These are phyloP conservation scores for Fusarium mundagurra DNA, from an alignment of 2,329 filamentous ascomycete species.

Conservation along the genomic window DNA sequence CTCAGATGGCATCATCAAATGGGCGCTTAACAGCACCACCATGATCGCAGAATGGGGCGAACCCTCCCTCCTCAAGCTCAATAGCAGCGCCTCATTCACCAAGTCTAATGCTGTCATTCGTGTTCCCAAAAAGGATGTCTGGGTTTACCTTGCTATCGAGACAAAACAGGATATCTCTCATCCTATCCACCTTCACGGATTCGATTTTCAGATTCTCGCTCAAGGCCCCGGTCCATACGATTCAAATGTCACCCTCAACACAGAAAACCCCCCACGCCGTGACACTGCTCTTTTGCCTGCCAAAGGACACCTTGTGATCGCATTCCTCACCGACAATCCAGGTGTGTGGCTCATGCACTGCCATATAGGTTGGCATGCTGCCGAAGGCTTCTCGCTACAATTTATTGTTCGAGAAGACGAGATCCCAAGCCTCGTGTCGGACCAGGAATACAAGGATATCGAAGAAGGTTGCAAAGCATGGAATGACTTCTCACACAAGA, in stretches of 20 bases:
- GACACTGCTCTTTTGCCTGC: constrained; percentile 61
- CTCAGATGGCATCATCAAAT: constrained; percentile 52
- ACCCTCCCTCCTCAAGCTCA: constrained; percentile 44
- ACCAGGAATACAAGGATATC: constrained; percentile 21
- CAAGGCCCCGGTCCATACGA: constrained; percentile 41
- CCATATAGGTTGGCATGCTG: constrained; percentile 51
- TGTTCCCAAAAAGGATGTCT: constrained; percentile 40
- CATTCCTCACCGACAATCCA: constrained; percentile 60
- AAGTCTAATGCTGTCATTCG: constrained; percentile 44
- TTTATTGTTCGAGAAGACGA: constrained; percentile 38
- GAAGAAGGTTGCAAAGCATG: constrained; percentile 26
- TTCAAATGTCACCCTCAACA: constrained; percentile 30
- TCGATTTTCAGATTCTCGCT: constrained; percentile 47
- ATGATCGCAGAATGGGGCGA: constrained; percentile 46
- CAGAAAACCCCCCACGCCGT: constrained; percentile 59
- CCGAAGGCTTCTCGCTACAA: constrained; percentile 38
- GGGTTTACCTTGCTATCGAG: constrained; percentile 47
- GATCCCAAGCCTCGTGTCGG: constrained; percentile 26
- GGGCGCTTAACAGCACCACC: constrained; percentile 55
- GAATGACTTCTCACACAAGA: constrained; percentile 18
- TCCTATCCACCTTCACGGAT: constrained; percentile 52
- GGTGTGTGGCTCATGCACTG: constrained; percentile 63
- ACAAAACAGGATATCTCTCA: constrained; percentile 43
- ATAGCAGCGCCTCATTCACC: constrained; percentile 32
- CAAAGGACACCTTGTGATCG: constrained; percentile 58